Evolutionary conservation across 1,284 basidiomycete genomes (phyloP).

Genomic region (Sanghuangporus sanghuang): DNA sequence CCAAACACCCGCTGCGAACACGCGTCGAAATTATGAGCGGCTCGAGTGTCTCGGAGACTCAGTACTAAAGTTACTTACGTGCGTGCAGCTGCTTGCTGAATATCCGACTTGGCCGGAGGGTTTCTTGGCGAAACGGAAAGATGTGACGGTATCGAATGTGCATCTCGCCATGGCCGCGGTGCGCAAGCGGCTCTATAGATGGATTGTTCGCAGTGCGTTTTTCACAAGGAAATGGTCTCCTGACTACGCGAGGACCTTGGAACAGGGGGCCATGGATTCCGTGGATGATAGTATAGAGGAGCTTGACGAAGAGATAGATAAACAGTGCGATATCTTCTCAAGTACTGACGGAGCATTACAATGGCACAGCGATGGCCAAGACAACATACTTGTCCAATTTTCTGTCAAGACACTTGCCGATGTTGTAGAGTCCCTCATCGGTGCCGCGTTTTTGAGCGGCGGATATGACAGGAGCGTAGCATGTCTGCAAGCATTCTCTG

Average conservation of each 20-base stretch:
- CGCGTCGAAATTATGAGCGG: conserved; percentile 64
- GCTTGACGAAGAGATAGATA: conserved; percentile 24
- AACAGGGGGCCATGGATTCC: conserved; percentile 7
- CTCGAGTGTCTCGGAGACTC: conserved; percentile 79
- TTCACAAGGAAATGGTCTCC: conserved; percentile 63
- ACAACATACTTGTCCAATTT: conserved; percentile 28
- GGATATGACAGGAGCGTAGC: conserved; percentile 58
- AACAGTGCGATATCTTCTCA: conserved; percentile 18
- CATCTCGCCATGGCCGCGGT: conserved; percentile 60
- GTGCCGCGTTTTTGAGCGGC: conserved; percentile 69
- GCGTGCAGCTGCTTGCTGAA: conserved; percentile 60
- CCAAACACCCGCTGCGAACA: conserved; percentile 56
- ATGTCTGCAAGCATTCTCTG: conserved; percentile 49
- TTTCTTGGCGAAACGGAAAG: conserved; percentile 62
- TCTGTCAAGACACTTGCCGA: conserved; percentile 74
- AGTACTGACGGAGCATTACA: conserved; percentile 21
- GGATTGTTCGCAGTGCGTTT: conserved; percentile 64
- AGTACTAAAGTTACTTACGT: conserved; percentile 65
- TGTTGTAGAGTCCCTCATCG: conserved; percentile 73
- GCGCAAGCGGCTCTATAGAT: conserved; percentile 43
- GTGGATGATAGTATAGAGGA: conserved; percentile 15
- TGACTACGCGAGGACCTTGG: conserved; percentile 30
- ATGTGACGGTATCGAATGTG: conserved; percentile 72
- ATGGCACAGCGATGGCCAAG: conserved; percentile 29
- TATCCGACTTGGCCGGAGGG: conserved; percentile 77